A percentile compares a stretch with the other conserved stretches of the same genome.
These are phyloP conservation scores for Gypsophila paniculata DNA, from an alignment of 179 eudicot species.

Conservation along the genomic window DNA sequence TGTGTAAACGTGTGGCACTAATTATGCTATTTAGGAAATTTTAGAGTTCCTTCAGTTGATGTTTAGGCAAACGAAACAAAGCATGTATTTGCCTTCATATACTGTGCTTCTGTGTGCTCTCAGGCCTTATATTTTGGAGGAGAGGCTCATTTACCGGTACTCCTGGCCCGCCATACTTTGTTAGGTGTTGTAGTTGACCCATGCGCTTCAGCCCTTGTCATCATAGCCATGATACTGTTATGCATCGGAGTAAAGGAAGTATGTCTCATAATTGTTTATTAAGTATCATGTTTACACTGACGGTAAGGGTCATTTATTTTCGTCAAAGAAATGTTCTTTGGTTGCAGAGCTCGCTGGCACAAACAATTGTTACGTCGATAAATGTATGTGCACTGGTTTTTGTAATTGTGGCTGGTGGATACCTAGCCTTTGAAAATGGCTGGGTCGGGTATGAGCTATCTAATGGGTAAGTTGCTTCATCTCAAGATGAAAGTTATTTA, in stretches of 20 bases:
- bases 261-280: constrained; percentile 15
- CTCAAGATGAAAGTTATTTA: background rate
- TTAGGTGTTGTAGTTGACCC: constrained; percentile 61
- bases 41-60: background rate
- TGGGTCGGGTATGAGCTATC: constrained; percentile 63
- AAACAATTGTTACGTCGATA: constrained; percentile 48
- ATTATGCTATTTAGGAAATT: background rate
- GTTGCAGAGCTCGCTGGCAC: constrained; percentile 56
- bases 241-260: constrained; percentile 73
- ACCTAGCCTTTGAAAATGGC: constrained; percentile 47
- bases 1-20: constrained; percentile 1
- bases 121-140: constrained; percentile 74
- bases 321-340: constrained; percentile 17
- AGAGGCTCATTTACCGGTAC: constrained; percentile 44
- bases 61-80: background rate
- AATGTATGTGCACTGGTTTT: constrained; percentile 56
- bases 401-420: constrained; percentile 52
- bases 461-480: constrained; percentile 39
- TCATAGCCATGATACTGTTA: constrained; percentile 44
- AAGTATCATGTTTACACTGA: background rate
- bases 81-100: constrained; percentile 14
- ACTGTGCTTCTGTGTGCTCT: constrained; percentile 19
- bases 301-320: constrained; percentile 13
- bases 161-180: constrained; percentile 47
- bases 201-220: constrained; percentile 55